phyloP scores from a whole-genome alignment of 2,329 filamentous ascomycete genomes.

The Colletotrichum zoysiae region DNA sequence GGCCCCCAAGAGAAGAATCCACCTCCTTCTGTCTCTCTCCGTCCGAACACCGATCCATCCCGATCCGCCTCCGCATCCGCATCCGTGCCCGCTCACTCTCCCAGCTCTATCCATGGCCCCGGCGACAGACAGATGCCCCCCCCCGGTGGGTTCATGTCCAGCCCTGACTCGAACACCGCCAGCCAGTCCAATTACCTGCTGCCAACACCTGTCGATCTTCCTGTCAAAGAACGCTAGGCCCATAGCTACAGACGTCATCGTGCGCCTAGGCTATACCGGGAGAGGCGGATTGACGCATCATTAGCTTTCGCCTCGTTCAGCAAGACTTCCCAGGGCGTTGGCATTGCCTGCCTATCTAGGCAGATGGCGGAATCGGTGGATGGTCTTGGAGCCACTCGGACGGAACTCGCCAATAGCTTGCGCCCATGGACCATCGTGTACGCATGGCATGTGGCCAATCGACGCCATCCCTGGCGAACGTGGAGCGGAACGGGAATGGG shows the following conservation, averaged over 20 bases:
- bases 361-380: constrained; percentile 23
- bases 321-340: constrained; percentile 22
- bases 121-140: neutral
- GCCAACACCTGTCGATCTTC: neutral
- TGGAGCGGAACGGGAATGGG: constrained; percentile 17
- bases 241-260: constrained; percentile 30
- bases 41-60: neutral
- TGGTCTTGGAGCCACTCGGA: constrained; percentile 8
- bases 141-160: neutral
- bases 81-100: neutral
- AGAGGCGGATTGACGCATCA: constrained; percentile 6
- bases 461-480: constrained; percentile 23
- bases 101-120: neutral
- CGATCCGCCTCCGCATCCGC: neutral
- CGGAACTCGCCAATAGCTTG: constrained; percentile 34
- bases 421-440: constrained; percentile 34
- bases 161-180: neutral
- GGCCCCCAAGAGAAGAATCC: neutral
- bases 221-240: neutral
- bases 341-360: neutral
- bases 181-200: neutral
- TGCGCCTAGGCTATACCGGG: constrained; percentile 3
- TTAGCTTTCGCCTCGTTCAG: neutral
- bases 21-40: neutral
- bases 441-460: constrained; percentile 32